These are phyloP conservation scores for Bolboschoenus planiculmis DNA, from an alignment of 176 grass and related monocot genomes.

Conservation along the genomic window DNA sequence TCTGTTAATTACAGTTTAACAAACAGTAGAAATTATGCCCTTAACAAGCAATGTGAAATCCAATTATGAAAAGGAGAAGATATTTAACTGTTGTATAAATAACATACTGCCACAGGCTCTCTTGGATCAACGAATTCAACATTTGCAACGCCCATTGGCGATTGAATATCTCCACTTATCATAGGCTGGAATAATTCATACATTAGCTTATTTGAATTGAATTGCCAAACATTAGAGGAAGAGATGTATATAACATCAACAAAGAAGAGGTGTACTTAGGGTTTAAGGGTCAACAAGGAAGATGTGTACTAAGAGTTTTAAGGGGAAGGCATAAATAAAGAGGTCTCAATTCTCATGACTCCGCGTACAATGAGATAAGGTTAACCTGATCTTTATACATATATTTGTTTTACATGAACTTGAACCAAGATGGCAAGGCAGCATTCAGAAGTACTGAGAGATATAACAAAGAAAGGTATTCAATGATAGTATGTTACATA, in stretches of 20 bases:
- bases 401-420: not conserved
- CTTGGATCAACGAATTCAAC: constrained; percentile 98
- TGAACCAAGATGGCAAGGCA: not conserved
- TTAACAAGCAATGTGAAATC: constrained; percentile 27
- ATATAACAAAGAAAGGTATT: not conserved
- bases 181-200: constrained; percentile 68
- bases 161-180: constrained; percentile 79
- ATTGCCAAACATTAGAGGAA: not conserved
- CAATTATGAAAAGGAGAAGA: constrained; percentile 9
- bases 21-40: constrained; percentile 14
- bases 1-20: constrained; percentile 42
- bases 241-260: not conserved
- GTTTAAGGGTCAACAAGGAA: not conserved
- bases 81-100: constrained; percentile 5
- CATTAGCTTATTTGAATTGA: not conserved
- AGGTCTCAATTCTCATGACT: not conserved
- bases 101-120: constrained; percentile 71
- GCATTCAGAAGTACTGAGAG: not conserved
- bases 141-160: constrained; percentile 68
- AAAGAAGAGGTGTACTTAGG: not conserved
- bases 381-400: not conserved
- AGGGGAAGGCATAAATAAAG: not conserved
- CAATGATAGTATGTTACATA: not conserved
- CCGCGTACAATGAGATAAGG: not conserved
- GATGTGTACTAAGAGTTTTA: not conserved